Evolutionary conservation across 2,329 filamentous ascomycete species (phyloP).

Genomic region (Setomelanomma holmii): DNA sequence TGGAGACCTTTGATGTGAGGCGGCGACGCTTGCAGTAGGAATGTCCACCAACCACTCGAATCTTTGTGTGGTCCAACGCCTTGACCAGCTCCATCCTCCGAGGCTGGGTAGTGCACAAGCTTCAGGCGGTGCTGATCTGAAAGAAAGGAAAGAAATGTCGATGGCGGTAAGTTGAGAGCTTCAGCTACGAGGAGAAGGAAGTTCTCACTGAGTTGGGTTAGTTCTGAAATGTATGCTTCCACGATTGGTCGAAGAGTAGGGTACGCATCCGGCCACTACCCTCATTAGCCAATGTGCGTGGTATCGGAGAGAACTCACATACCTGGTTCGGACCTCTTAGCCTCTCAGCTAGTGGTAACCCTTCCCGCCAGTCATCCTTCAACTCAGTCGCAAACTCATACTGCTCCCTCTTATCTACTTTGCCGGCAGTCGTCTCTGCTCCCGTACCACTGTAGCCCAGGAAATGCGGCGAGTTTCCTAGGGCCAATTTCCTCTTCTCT

Average conservation of each 20-base stretch:
- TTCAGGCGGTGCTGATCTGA: conserved; percentile 64
- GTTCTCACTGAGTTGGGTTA: conserved; percentile 5
- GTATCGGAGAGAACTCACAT: not conserved
- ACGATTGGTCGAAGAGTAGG: conserved; percentile 6
- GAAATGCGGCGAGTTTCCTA: conserved; percentile 65
- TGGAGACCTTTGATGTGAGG: conserved; percentile 59
- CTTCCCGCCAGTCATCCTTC: conserved; percentile 5
- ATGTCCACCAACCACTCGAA: conserved; percentile 70
- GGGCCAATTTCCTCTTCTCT: conserved; percentile 6
- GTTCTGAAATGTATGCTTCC: conserved; percentile 9
- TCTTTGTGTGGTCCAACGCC: conserved; percentile 70
- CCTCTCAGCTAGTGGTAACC: conserved; percentile 5
- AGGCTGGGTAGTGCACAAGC: conserved; percentile 60
- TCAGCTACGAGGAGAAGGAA: conserved; percentile 12
- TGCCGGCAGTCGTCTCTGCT: conserved; percentile 63
- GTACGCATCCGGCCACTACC: conserved; percentile 6
- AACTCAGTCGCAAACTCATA: conserved; percentile 67
- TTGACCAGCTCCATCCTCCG: conserved; percentile 45
- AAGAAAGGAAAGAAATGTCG: conserved; percentile 13
- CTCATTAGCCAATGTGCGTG: not conserved
- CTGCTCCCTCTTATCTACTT: conserved; percentile 62
- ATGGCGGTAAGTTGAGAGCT: conserved; percentile 4
- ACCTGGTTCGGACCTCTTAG: conserved; percentile 11
- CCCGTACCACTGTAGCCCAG: conserved; percentile 65
- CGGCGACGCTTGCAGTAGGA: conserved; percentile 65